phyloP scores from a whole-genome alignment of 2,329 filamentous ascomycete genomes.

The Furcasterigmium sp. region DNA sequence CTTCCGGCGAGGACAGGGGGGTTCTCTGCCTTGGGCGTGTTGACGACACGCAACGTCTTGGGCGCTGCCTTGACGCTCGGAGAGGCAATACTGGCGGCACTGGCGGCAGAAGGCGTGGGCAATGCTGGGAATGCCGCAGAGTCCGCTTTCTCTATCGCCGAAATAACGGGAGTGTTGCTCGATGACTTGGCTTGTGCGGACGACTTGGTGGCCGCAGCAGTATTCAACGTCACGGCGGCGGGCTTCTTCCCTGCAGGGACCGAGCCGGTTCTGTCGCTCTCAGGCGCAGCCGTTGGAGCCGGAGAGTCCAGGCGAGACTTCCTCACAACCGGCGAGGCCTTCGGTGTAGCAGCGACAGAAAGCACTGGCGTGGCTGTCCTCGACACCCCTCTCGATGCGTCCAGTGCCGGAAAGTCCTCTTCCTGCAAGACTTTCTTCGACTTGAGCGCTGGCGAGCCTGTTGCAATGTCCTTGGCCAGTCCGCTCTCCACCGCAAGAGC shows the following conservation, averaged over 20 bases:
- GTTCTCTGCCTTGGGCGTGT: constrained; percentile 57
- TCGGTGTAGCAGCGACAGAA: constrained; percentile 28
- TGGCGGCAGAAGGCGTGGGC: constrained; percentile 38
- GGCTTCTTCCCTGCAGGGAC: constrained; percentile 32
- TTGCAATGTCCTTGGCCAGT: constrained; percentile 39
- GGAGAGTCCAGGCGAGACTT: constrained; percentile 20
- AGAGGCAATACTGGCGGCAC: constrained; percentile 30
- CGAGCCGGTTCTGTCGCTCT: constrained; percentile 14
- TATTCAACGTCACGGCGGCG: constrained; percentile 39
- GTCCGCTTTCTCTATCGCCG: constrained; percentile 24
- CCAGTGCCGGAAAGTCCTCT: constrained; percentile 59
- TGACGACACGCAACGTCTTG: constrained; percentile 65
- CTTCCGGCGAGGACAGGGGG: constrained; percentile 27
- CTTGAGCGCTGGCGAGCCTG: constrained; percentile 20
- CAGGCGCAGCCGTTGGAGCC: constrained; percentile 10
- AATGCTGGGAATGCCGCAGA: constrained; percentile 45
- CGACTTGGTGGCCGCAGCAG: constrained; percentile 40
- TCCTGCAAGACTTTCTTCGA: constrained; percentile 39
- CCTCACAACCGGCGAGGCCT: constrained; percentile 25
- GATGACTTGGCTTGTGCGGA: constrained; percentile 18
- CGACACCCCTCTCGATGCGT: constrained; percentile 32
- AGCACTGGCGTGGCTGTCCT: constrained; percentile 24
- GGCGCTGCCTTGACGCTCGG: constrained; percentile 47
- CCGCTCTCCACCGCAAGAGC: constrained; percentile 38
- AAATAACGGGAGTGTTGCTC: constrained; percentile 11